Conservation (phyloP, 441 rosid genomes). For the Melastoma candidum region DNA sequence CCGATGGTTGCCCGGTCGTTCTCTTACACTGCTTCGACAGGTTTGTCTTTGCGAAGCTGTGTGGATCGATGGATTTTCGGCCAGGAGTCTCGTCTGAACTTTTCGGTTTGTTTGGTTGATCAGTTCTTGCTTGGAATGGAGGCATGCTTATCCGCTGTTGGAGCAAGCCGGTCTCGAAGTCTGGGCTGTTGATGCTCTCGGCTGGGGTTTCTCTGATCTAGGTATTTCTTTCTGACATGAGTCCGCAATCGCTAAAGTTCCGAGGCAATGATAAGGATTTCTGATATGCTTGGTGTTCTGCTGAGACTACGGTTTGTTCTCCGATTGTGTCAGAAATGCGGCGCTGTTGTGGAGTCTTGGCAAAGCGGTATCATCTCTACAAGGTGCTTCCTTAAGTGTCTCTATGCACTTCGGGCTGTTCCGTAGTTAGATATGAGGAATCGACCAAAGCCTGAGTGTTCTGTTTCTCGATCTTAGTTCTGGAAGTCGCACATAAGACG, state of each 20-base stretch:
- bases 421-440: background rate
- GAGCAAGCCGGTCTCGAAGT: slow-evolving; percentile 84
- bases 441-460: too few relatives aligned
- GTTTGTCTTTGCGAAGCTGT: slow-evolving; percentile 14
- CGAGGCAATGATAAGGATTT: background rate
- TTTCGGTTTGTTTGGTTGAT: background rate
- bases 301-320: background rate
- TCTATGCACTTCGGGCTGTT: background rate
- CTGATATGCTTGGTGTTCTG: too few relatives aligned
- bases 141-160: slow-evolving; percentile 67
- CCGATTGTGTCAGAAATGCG: slow-evolving; percentile 29
- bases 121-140: slow-evolving; percentile 97
- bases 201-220: slow-evolving; percentile 96
- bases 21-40: slow-evolving; percentile 78
- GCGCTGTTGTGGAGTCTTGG: slow-evolving; percentile 51
- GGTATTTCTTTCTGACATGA: slow-evolving; percentile 22
- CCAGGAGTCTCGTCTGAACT: background rate
- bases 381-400: slow-evolving; percentile 30
- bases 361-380: slow-evolving; percentile 76
- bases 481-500: slow-evolving; percentile 75
- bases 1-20: slow-evolving; percentile 37
- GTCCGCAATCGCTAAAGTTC: too few relatives aligned
- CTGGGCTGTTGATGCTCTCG: slow-evolving; percentile 89
- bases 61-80: slow-evolving; percentile 3
- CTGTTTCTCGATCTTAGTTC: slow-evolving; percentile 32